Conservation (phyloP, 148 eudicot genomes). For the Cornus controversa region DNA sequence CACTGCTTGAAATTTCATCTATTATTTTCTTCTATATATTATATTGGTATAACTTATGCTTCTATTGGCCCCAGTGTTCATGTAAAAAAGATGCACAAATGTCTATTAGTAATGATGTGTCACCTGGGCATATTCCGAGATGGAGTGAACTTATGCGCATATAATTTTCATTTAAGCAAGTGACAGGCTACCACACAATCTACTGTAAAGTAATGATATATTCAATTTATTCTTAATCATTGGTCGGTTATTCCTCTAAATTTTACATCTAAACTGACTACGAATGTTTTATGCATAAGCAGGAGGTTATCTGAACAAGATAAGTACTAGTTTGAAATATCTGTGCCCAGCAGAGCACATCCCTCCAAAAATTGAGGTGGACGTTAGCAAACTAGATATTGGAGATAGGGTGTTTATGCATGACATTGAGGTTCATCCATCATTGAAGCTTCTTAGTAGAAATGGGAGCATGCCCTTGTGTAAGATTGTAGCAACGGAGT, state of each 20-base stretch:
- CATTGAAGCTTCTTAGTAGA: conserved; percentile 70
- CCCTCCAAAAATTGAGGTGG: conserved; percentile 85
- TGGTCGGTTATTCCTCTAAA: background rate
- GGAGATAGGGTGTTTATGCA: conserved; percentile 61
- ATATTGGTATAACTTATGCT: background rate
- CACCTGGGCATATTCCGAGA: background rate
- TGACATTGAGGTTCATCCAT: conserved; percentile 61
- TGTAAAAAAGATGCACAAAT: too few relatives aligned
- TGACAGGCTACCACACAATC: background rate
- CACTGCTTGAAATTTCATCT: background rate
- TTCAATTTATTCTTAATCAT: background rate
- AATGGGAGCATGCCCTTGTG: conserved; percentile 63
- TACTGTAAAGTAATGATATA: background rate
- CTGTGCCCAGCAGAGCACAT: conserved; percentile 80
- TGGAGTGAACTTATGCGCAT: background rate
- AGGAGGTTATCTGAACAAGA: conserved; percentile 67
- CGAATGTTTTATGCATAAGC: conserved; percentile 22
- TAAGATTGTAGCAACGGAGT: conserved; percentile 50
- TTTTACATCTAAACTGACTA: background rate
- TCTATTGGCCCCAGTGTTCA: too few relatives aligned
- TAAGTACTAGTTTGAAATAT: conserved; percentile 63
- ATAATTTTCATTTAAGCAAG: background rate
- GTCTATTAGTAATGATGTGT: background rate
- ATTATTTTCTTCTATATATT: background rate
- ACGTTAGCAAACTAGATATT: conserved; percentile 76